Percentiles rank a stretch among this genome's conserved stretches.
Conservation (phyloP, 306 rosid species). For the Pyrus communis region DNA sequence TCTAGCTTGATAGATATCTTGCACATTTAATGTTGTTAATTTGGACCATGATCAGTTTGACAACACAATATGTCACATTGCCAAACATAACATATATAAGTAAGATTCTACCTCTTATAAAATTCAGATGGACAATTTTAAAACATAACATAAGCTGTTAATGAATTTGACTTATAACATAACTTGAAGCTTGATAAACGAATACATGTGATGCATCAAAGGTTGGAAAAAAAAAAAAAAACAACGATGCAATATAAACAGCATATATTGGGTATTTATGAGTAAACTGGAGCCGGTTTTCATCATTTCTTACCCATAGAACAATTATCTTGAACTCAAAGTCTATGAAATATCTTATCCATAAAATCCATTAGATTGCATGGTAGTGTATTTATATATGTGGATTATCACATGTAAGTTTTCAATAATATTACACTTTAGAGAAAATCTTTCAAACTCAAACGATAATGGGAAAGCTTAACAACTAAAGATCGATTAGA, state of each 20-base stretch:
- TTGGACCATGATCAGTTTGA: background rate
- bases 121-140: no score
- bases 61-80: background rate
- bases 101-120: no score
- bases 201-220: background rate
- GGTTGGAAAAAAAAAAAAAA: no score
- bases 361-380: background rate
- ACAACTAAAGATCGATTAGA: no score
- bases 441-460: background rate
- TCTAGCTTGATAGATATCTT: background rate
- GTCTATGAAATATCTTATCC: background rate
- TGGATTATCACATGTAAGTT: background rate
- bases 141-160: background rate
- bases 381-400: background rate
- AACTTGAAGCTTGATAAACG: background rate
- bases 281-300: no score
- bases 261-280: no score
- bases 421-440: background rate
- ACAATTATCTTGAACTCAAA: background rate
- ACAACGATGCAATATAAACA: no score
- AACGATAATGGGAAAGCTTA: no score
- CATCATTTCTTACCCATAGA: background rate
- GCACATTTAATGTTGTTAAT: background rate
- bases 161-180: background rate
- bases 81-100: background rate